Conservation (phyloP, 2,329 filamentous ascomycete genomes). For the Pseudogymnoascus sp. region DNA sequence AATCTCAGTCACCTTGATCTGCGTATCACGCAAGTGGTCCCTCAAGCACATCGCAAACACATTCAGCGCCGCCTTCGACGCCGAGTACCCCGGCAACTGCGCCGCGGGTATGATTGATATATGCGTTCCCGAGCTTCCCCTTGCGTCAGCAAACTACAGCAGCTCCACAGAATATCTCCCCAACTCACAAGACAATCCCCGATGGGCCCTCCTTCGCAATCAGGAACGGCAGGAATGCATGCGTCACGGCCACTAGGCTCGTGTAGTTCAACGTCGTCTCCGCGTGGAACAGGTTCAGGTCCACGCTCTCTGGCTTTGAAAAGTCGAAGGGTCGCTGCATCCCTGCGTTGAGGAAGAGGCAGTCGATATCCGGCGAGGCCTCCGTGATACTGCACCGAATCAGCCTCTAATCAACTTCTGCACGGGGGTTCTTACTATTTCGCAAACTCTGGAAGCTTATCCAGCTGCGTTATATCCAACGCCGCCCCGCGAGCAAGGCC, state of each 20-base stretch:
- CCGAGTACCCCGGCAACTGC: conserved; percentile 34
- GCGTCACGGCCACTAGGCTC: conserved; percentile 33
- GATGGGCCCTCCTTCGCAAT: conserved; percentile 11
- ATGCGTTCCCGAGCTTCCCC: conserved; percentile 18
- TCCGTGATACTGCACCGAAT: conserved; percentile 22
- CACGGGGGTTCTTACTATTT: conserved; percentile 12
- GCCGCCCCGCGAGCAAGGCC: not conserved
- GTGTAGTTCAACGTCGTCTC: conserved; percentile 39
- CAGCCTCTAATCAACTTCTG: not conserved
- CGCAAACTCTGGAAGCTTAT: conserved; percentile 36
- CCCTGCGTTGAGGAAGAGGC: conserved; percentile 50
- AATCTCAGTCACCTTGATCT: conserved; percentile 37
- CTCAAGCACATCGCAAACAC: conserved; percentile 36
- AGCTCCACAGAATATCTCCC: conserved; percentile 11
- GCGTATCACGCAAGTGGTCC: conserved; percentile 31
- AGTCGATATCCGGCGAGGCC: conserved; percentile 44
- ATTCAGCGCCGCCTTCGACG: conserved; percentile 39
- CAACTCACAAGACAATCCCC: conserved; percentile 19
- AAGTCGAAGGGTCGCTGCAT: conserved; percentile 44
- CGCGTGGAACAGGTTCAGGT: conserved; percentile 29
- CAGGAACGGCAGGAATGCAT: conserved; percentile 32
- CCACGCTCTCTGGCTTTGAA: conserved; percentile 36
- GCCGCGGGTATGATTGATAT: conserved; percentile 17
- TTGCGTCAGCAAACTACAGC: conserved; percentile 14
- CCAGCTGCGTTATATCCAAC: conserved; percentile 42